Evolutionary conservation across 768 basidiomycete genomes (phyloP), one percentile per base, ranked within the genome.

Genomic region (Tylopilus sp.): DNA sequence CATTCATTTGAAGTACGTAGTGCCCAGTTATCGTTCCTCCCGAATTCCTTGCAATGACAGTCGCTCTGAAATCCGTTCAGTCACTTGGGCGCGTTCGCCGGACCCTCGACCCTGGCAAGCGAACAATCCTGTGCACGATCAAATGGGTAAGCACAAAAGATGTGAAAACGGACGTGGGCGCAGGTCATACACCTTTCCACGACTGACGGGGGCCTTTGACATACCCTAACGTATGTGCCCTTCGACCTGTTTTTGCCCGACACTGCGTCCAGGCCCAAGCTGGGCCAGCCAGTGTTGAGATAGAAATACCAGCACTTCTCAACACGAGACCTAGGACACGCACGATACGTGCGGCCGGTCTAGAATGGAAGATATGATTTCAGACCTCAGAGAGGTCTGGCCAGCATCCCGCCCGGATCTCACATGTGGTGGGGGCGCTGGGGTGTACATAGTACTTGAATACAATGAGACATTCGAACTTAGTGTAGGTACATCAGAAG

Each of bases 1-100:
- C 66, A 51, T 44, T 54, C 57, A 47, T 58, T 52, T 44, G 57
- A 48, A 49, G 41, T 67, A 68, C 56, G 56, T 61, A 55, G 48
- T 43, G 30, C 38, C 46, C 46, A 17, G 36, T 48, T 8, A 35
- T 46, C 21, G 33, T 26, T 57, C 25, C 25, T 46, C 47, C 47
- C 39, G 30, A 44, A 8, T 28, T 45, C 45, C 43, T 52, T 53
- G 53, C 45, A 56, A 54, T 58, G 41, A 41, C 26, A 28, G 38
- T 43, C 40, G 23, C 31, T 41, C 28, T 10, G 28, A 28, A 28
- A 4, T 8, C n/a, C 17, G 15, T 35, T 36, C 36, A 6, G 18
- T n/a, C 18, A 39, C 3, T n/a, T 42, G 30, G 33, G 28, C 13
- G 30, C 13, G 13, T 31, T 15, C 31, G 31, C 1, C 11, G 31